A percentile compares a stretch with the other conserved stretches of the same genome.
Conservation (phyloP, 331 rosid genomes). For the Erythrophleum ivorense region DNA sequence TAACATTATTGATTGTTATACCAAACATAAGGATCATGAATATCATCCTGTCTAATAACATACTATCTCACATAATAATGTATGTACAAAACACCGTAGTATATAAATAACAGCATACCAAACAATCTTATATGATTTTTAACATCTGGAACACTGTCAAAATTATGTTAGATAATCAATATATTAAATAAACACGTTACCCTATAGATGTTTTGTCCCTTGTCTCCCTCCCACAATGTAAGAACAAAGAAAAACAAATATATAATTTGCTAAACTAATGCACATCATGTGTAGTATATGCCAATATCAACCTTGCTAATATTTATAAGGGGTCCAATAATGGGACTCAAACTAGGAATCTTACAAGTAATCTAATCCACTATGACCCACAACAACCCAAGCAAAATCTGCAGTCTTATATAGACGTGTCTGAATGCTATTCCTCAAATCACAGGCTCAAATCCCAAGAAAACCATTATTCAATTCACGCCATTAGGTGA, state of each 20-base stretch:
- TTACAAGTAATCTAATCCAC: constrained; percentile 16
- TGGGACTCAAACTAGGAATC: constrained; percentile 29
- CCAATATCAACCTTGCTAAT: constrained; percentile 15
- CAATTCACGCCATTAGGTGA: constrained; percentile 32
- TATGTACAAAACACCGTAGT: too few species aligned
- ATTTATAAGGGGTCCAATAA: constrained; percentile 46
- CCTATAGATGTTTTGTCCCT: constrained; percentile 2
- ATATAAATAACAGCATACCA: too few species aligned
- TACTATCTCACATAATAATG: too few species aligned
- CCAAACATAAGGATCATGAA: too few species aligned
- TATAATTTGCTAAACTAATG: neutral
- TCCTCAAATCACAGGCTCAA: constrained; percentile 25
- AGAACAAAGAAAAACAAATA: neutral
- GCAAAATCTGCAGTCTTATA: constrained; percentile 19
- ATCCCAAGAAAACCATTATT: constrained; percentile 43
- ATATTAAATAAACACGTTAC: neutral
- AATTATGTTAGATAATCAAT: neutral
- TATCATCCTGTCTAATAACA: too few species aligned
- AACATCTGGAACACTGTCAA: neutral
- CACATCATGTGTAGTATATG: constrained; percentile 19
- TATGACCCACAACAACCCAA: constrained; percentile 36
- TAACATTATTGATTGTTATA: too few species aligned
- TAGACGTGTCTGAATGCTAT: constrained; percentile 34
- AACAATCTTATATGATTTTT: too few species aligned
- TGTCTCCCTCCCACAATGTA: neutral